These are phyloP conservation scores for Coemansia sp. DNA, from an alignment of 192 early-diverging fungal genomes.

Conservation along the genomic window DNA sequence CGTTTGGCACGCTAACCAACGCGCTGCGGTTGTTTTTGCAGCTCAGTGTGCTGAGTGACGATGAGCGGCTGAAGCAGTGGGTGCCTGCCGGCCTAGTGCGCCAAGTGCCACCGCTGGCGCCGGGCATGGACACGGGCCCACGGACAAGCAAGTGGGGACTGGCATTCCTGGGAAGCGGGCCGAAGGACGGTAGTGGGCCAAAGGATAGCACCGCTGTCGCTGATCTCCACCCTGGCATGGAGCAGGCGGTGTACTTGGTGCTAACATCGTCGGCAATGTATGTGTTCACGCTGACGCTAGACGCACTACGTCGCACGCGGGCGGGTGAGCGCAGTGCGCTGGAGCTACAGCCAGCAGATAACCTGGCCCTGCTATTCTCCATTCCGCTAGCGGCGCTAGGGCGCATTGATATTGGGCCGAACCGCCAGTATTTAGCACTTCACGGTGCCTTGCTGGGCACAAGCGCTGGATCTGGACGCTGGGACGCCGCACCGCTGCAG, in stretches of 20 bases:
- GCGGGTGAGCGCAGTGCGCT: constrained; percentile 8
- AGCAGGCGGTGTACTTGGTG: constrained; percentile 43
- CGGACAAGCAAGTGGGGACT: constrained; percentile 24
- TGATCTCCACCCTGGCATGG: too few relatives aligned
- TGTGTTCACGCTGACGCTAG: constrained; percentile 27
- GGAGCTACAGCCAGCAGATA: constrained; percentile 38
- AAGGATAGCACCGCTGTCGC: constrained; percentile 16
- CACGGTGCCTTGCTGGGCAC: constrained; percentile 29
- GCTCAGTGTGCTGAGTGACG: constrained; percentile 37
- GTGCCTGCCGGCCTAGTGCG: constrained; percentile 34
- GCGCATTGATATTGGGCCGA: constrained; percentile 48
- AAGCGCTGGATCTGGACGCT: background rate
- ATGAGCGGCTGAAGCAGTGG: constrained; percentile 44
- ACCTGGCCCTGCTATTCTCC: constrained; percentile 28
- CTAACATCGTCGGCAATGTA: constrained; percentile 45
- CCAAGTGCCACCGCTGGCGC: constrained; percentile 18
- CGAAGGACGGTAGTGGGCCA: constrained; percentile 14
- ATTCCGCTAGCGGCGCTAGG: constrained; percentile 27
- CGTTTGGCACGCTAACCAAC: constrained; percentile 35
- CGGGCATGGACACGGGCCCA: background rate
- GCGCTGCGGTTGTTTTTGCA: constrained; percentile 35
- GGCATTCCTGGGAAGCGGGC: constrained; percentile 21
- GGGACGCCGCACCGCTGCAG: background rate
- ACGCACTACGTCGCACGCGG: constrained; percentile 6
- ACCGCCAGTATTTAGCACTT: constrained; percentile 45